Conservation (phyloP, 371 early-diverging fungal species). For the Phascolomyces articulosus region DNA sequence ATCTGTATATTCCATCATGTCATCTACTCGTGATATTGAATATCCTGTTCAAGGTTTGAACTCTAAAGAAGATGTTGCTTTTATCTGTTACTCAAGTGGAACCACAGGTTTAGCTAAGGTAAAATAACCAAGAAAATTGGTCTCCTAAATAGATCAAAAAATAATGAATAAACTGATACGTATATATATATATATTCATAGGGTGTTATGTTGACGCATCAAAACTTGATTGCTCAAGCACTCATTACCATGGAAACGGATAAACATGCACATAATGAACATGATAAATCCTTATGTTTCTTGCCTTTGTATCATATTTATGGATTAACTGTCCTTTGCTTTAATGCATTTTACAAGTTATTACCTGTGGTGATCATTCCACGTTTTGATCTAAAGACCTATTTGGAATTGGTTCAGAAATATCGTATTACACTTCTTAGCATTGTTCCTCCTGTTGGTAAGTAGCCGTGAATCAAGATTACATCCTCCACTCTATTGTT, state of each 20-base stretch:
- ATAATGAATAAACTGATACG: no score
- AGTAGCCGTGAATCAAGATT: not conserved
- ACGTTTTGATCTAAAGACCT: slow-evolving; percentile 64
- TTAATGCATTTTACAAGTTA: slow-evolving; percentile 35
- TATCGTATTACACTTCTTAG: slow-evolving; percentile 71
- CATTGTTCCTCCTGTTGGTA: slow-evolving; percentile 82
- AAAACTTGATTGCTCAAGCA: slow-evolving; percentile 22
- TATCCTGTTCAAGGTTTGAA: slow-evolving; percentile 23
- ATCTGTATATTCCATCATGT: slow-evolving; percentile 7
- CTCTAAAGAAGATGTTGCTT: slow-evolving; percentile 61
- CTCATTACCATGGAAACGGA: slow-evolving; percentile 12
- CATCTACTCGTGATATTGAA: slow-evolving; percentile 12
- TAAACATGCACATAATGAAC: slow-evolving; percentile 22
- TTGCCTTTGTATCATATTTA: slow-evolving; percentile 87
- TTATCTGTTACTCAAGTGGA: slow-evolving; percentile 88
- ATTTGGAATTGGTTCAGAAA: slow-evolving; percentile 62
- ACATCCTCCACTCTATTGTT: no score
- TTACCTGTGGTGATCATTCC: slow-evolving; percentile 60
- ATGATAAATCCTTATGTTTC: slow-evolving; percentile 64
- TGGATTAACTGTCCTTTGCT: slow-evolving; percentile 53
- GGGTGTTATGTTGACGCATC: slow-evolving; percentile 37
- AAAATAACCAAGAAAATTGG: no score
- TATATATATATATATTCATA: no score
- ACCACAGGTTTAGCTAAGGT: slow-evolving; percentile 76
- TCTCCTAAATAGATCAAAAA: no score